Evolutionary conservation across 768 basidiomycete species (phyloP), one percentile per base, ranked within the genome.

Genomic region (Kwoniella dendrophila): DNA sequence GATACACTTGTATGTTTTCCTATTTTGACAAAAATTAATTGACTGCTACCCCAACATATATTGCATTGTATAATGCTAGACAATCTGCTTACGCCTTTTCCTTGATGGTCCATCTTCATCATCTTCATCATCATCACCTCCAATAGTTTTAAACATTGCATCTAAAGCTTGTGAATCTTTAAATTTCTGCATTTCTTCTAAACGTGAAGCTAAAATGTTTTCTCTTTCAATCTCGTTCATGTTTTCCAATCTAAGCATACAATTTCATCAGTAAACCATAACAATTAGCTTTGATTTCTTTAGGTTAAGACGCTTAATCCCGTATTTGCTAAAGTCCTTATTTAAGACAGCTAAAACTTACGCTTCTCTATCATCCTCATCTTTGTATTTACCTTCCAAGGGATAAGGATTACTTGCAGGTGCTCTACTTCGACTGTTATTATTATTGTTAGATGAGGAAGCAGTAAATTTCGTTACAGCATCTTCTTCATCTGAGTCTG

Each of bases 181-280:
- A 49, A 86, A 82, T 65, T 86, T 84, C 77, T 91, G 89, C 80
- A 88, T 85, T 79, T 92, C 86, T 63, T 93, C 93, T 33, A 85
- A 81, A 7, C 95, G 87, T 62, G 85, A 82, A 0, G 90, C 88
- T 22, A 98, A 83, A 51, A 92, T 88, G 33, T 85, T 86, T 78
- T 98, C 95, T 56, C 95, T 86, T 63, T 93, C 88, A 70, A 96
- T 84, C 79, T 98, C 95, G 38, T 88, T 84, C 85, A 95, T 83
- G 24, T 82, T 78, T 72, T 91, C 81, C 32, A 98, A 82, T 54
- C 94, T 97, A 74, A 8, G 36, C 29, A 22, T 29, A 30, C 12
- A n/a, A 24, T 29, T 8, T 43, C 16, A 20, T 56, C 40, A 56
- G 41, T 24, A 47, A 22, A n/a, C n/a, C n/a, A n/a, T n/a, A n/a